phyloP scores from a whole-genome alignment of 306 rosid species.

The Abrus pulchellus region DNA sequence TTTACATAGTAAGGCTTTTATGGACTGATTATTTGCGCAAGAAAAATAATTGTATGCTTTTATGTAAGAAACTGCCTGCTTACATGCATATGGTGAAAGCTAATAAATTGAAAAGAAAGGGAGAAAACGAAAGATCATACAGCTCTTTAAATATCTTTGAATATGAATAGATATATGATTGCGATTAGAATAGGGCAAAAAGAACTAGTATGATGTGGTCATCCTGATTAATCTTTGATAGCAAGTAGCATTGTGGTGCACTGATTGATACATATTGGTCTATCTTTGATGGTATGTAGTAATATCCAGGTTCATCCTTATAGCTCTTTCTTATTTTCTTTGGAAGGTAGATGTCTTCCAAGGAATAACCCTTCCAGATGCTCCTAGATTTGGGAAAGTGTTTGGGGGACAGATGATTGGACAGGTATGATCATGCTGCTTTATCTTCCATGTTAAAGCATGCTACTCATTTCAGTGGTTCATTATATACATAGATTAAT shows the following conservation, averaged over 20 bases:
- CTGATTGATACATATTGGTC: neutral
- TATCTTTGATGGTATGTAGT: slow-evolving; percentile 25
- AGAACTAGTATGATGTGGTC: slow-evolving; percentile 8
- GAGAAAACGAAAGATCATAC: slow-evolving; percentile 20
- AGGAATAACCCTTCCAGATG: slow-evolving; percentile 85
- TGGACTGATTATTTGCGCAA: slow-evolving; percentile 39
- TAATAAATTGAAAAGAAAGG: neutral
- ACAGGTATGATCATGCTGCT: slow-evolving; percentile 73
- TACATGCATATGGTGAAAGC: slow-evolving; percentile 33
- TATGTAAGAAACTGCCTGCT: neutral
- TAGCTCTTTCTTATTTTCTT: slow-evolving; percentile 31
- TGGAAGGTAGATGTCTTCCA: slow-evolving; percentile 74
- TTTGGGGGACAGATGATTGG: slow-evolving; percentile 96
- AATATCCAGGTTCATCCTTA: slow-evolving; percentile 37
- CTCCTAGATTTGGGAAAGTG: slow-evolving; percentile 90
- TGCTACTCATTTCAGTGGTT: slow-evolving; percentile 41
- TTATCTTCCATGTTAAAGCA: slow-evolving; percentile 33
- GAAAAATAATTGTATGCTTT: slow-evolving; percentile 15
- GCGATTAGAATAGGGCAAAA: neutral
- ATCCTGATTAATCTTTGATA: slow-evolving; percentile 6
- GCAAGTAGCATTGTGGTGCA: neutral
- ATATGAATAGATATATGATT: slow-evolving; percentile 18
- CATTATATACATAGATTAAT: slow-evolving; percentile 44
- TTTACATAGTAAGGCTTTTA: slow-evolving; percentile 15
- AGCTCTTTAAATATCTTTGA: slow-evolving; percentile 30